A percentile compares a stretch with the other conserved stretches of the same genome.
Evolutionary conservation across 805 yeast species (phyloP).

Genomic region (Suhomyces sp.): DNA sequence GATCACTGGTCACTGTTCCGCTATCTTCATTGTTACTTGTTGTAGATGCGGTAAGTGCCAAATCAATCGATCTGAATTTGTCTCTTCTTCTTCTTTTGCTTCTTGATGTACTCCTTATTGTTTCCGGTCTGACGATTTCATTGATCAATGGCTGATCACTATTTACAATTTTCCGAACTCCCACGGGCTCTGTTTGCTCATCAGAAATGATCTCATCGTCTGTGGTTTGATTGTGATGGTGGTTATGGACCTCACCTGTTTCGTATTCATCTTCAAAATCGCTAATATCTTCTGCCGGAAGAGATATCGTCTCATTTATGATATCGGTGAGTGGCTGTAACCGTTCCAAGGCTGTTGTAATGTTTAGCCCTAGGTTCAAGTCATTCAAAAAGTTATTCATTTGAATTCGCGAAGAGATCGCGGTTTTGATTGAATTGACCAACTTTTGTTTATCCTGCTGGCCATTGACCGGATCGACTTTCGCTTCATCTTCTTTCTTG

Average conservation of each 20-base stretch:
- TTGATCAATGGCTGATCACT: conserved; percentile 49
- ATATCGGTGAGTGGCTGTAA: conserved; percentile 47
- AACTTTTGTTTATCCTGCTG: conserved; percentile 20
- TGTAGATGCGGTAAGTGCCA: conserved; percentile 1
- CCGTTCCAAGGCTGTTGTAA: conserved; percentile 52
- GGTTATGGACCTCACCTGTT: conserved; percentile 10
- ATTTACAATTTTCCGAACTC: conserved; percentile 48
- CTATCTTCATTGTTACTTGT: conserved; percentile 9
- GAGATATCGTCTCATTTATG: conserved; percentile 46
- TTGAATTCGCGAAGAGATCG: conserved; percentile 41
- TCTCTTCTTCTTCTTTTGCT: conserved; percentile 5
- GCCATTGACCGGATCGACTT: no score
- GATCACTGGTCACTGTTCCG: conserved; percentile 23
- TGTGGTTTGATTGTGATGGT: conserved; percentile 1
- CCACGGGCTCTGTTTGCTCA: conserved; percentile 51
- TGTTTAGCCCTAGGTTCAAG: conserved; percentile 46
- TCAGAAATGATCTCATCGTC: conserved; percentile 17
- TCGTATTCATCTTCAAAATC: conserved; percentile 27
- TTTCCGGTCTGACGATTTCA: conserved; percentile 52
- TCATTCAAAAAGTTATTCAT: conserved; percentile 42
- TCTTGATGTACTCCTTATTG: conserved; percentile 1
- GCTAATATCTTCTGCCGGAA: conserved; percentile 49
- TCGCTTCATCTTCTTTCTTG: conserved; percentile 4
- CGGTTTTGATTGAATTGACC: conserved; percentile 36
- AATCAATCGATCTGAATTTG: no score